These are phyloP conservation scores for Penicillium palitans DNA, from an alignment of 2,329 filamentous ascomycete genomes.

Conservation along the genomic window DNA sequence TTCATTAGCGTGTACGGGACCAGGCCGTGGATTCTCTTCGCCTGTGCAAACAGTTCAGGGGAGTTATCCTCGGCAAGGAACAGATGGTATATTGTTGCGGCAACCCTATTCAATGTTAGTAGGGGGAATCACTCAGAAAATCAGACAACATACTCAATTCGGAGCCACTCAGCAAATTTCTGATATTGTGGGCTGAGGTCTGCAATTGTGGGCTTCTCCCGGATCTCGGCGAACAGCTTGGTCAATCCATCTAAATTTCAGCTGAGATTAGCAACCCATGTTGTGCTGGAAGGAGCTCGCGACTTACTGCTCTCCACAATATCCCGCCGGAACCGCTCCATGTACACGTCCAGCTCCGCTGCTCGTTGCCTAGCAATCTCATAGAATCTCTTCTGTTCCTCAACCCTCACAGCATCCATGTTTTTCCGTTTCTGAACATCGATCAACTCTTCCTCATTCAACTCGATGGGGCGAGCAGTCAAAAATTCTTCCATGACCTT, in stretches of 20 bases:
- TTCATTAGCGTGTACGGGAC: conserved; percentile 92
- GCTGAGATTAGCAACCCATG: conserved; percentile 9
- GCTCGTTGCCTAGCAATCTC: conserved; percentile 90
- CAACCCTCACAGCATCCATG: conserved; percentile 82
- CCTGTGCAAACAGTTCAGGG: conserved; percentile 90
- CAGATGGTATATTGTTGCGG: conserved; percentile 92
- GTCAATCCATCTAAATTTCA: conserved; percentile 70
- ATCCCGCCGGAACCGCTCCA: conserved; percentile 75
- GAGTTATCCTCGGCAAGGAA: conserved; percentile 99
- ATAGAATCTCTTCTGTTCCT: conserved; percentile 92
- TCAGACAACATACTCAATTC: conserved; percentile 68
- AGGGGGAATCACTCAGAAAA: neutral
- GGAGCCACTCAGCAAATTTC: conserved; percentile 97
- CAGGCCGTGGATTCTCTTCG: conserved; percentile 89
- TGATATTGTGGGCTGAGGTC: conserved; percentile 93
- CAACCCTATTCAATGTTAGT: conserved; percentile 56
- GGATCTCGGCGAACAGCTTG: conserved; percentile 89
- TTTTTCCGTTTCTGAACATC: conserved; percentile 78
- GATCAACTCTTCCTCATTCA: conserved; percentile 77
- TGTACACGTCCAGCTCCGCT: conserved; percentile 92
- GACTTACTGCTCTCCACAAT: conserved; percentile 70
- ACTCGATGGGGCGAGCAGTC: conserved; percentile 66
- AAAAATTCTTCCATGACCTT: conserved; percentile 84
- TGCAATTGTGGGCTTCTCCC: conserved; percentile 80
- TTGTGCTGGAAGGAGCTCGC: conserved; percentile 31